Conservation (phyloP, 164 flowering plant genomes). For the Berberis thunbergii region DNA sequence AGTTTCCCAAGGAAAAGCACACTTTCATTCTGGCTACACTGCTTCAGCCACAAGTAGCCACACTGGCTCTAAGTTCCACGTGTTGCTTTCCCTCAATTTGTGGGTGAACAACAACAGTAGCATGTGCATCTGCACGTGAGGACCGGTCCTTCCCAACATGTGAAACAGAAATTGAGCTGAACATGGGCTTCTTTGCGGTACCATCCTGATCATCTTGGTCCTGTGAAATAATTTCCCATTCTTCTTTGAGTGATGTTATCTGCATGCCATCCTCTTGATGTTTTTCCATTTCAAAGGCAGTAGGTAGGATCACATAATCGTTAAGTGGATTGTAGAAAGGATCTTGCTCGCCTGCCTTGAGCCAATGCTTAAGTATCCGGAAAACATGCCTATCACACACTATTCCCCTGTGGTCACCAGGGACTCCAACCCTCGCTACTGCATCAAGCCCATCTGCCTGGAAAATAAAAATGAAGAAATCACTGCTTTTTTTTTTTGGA, state of each 20-base stretch:
- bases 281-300: slow-evolving; percentile 62
- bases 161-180: slow-evolving; percentile 47
- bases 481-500: not conserved
- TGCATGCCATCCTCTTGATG: slow-evolving; percentile 39
- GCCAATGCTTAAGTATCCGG: slow-evolving; percentile 84
- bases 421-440: slow-evolving; percentile 89
- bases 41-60: slow-evolving; percentile 29
- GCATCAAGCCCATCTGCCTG: slow-evolving; percentile 96
- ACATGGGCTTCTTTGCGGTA: slow-evolving; percentile 17
- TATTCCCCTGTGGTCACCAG: slow-evolving; percentile 94
- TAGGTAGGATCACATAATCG: slow-evolving; percentile 88
- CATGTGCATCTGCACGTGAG: slow-evolving; percentile 34
- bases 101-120: slow-evolving; percentile 47
- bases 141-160: slow-evolving; percentile 27
- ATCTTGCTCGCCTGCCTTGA: slow-evolving; percentile 61
- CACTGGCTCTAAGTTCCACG: slow-evolving; percentile 55
- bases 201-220: slow-evolving; percentile 17
- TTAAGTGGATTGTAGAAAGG: slow-evolving; percentile 94
- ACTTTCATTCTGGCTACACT: not conserved
- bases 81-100: slow-evolving; percentile 51
- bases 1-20: not conserved
- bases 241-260: slow-evolving; percentile 59
- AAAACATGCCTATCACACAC: slow-evolving; percentile 79
- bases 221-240: slow-evolving; percentile 69
- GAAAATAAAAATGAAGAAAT: not conserved